These are phyloP conservation scores for Helotiales sp. DNA, from an alignment of 2,329 filamentous ascomycete species.

Conservation along the genomic window DNA sequence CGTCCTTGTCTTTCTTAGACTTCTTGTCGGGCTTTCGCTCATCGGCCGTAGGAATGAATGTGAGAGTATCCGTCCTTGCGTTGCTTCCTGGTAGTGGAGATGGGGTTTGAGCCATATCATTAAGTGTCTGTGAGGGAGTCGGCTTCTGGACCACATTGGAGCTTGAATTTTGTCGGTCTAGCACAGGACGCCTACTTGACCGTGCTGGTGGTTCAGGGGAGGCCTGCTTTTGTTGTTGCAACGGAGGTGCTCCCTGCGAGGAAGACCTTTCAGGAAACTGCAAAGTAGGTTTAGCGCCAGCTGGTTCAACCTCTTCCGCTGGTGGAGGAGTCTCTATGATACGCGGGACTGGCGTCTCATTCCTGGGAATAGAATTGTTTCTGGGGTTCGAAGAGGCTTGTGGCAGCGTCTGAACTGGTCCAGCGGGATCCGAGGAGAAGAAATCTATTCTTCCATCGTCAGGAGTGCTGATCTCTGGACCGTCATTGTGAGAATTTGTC, in stretches of 20 bases:
- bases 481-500: conserved; percentile 18
- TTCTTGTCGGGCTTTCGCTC: conserved; percentile 78
- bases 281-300: conserved; percentile 21
- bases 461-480: conserved; percentile 19
- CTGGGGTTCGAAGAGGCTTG: conserved; percentile 41
- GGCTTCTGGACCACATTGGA: conserved; percentile 34
- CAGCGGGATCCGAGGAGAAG: conserved; percentile 1
- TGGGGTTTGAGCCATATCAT: conserved; percentile 68
- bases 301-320: conserved; percentile 33
- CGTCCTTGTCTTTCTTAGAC: conserved; percentile 73
- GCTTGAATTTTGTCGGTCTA: conserved; percentile 43
- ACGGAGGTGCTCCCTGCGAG: conserved; percentile 50
- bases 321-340: conserved; percentile 68
- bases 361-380: conserved; percentile 39
- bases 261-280: conserved; percentile 60
- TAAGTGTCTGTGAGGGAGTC: conserved; percentile 41
- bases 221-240: conserved; percentile 36
- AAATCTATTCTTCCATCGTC: conserved; percentile 28
- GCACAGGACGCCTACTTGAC: conserved; percentile 49
- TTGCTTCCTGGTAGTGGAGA: conserved; percentile 73
- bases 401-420: conserved; percentile 12
- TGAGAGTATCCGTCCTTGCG: conserved; percentile 76
- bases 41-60: conserved; percentile 80
- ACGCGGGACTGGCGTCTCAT: conserved; percentile 54
- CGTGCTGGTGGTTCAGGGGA: conserved; percentile 54